These are phyloP conservation scores for Citrus cavaleriei DNA, from an alignment of 345 rosid genomes.

Conservation along the genomic window DNA sequence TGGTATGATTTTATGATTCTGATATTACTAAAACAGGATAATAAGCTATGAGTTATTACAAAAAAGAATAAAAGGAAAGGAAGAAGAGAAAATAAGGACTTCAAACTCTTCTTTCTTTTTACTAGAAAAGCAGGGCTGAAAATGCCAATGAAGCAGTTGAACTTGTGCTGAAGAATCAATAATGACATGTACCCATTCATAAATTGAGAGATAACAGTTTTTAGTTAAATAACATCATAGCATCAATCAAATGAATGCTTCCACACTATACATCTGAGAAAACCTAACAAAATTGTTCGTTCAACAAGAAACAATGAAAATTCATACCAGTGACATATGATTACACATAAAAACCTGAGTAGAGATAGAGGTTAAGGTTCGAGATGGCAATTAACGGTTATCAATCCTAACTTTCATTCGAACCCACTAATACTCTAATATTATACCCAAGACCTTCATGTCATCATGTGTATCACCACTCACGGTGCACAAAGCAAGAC, in stretches of 20 bases:
- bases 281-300: not conserved
- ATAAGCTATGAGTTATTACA: not conserved
- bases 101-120: not conserved
- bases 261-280: not conserved
- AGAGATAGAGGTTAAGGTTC: not conserved
- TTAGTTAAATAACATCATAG: not conserved
- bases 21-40: not conserved
- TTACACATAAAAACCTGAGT: not conserved
- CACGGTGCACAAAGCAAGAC: not conserved
- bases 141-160: not conserved
- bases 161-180: not conserved
- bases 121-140: not conserved
- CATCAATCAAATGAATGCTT: not conserved
- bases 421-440: not conserved
- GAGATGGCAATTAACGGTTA: not conserved
- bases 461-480: not conserved
- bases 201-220: not conserved
- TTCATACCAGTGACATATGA: not conserved
- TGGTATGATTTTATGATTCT: not conserved
- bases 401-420: not conserved
- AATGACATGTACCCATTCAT: not conserved
- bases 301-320: not conserved
- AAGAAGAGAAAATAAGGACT: not conserved
- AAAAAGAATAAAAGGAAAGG: not conserved
- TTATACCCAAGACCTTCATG: not conserved